Base-by-base conservation (phyloP, 2,329 filamentous ascomycete genomes). In the Talaromyces sp. region DNA sequence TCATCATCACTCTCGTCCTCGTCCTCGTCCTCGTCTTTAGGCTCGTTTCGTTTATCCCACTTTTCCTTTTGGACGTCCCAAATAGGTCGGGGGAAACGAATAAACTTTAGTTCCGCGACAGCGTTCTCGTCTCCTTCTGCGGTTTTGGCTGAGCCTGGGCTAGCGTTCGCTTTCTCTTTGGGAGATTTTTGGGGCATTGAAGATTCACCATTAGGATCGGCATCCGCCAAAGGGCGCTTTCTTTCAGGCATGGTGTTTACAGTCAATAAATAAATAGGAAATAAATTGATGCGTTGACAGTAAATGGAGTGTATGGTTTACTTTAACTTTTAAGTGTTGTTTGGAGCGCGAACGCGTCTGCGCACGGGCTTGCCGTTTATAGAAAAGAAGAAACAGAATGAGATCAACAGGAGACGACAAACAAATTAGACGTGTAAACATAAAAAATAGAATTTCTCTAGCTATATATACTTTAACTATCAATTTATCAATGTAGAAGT, bases 211-310 rank as follows among this genome's bases (percentile, higher is more conserved):
- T 59, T 40, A 14, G 53, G 42, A 12, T 57, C 31, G 28, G 34
- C n/a, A 28, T 56, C 54, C 27, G 42, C 34, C 33, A 61, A 42
- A 30, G 59, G 23, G 33, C 33, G 59, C 44, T 57, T 61, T 57
- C 8, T n/a, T 53, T 44, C 40, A 56, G 59, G 33, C 59, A 61
- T 61, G 44, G 9, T 57, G n/a, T 31, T 51, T 3, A n/a, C n/a
- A 7, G 23, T 23, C 2, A 23, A 23, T 23, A 23, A 23, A 23
- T 23, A 23, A 23, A 23, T 23, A 23, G 23, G 23, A 23, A 23
- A 23, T 23, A 23, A 23, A 23, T 23, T 23, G 1, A 23, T 23
- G 23, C 2, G 23, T 40, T 33, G 8, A 3, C 36, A 40, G 36
- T 40, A 14, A n/a, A 16, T n/a, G 16, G n/a, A n/a, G 10, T 3